Evolutionary conservation across 106 monocot species (phyloP).

Genomic region (Dactylorhiza incarnata): DNA sequence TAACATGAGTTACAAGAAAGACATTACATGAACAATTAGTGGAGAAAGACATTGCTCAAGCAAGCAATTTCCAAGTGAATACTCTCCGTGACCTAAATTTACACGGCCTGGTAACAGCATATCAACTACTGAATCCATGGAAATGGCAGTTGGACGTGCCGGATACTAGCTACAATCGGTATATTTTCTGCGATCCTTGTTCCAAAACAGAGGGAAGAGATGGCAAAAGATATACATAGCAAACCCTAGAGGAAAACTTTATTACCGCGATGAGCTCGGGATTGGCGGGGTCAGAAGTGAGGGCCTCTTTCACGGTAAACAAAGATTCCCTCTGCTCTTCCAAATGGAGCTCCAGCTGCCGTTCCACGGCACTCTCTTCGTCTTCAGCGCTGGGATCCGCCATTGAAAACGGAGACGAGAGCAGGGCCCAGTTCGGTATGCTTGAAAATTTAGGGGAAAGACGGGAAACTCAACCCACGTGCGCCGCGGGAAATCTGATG

Average conservation of each 20-base stretch:
- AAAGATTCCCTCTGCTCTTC: slow-evolving; percentile 69
- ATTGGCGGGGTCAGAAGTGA: slow-evolving; percentile 53
- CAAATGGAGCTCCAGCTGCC: slow-evolving; percentile 59
- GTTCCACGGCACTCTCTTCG: slow-evolving; percentile 47
- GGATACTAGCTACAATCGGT: background rate
- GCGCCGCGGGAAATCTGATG: no score
- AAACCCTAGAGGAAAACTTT: background rate
- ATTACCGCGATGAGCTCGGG: slow-evolving; percentile 53
- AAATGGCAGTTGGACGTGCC: background rate
- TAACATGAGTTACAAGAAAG: no score
- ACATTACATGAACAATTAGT: no score
- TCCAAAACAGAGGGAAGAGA: background rate
- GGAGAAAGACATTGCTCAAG: no score
- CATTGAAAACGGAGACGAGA: slow-evolving; percentile 10
- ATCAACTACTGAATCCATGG: background rate
- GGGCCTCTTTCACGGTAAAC: slow-evolving; percentile 56
- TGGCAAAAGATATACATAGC: background rate
- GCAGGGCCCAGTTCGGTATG: no score
- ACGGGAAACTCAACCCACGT: no score
- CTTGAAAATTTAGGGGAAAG: no score
- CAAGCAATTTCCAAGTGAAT: no score
- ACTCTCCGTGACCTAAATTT: no score
- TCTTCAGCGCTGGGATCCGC: slow-evolving; percentile 29
- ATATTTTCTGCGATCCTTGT: background rate
- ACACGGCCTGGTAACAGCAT: no score